Evolutionary conservation across 768 basidiomycete species (phyloP).

Genomic region (Naematelia aurantialba): DNA sequence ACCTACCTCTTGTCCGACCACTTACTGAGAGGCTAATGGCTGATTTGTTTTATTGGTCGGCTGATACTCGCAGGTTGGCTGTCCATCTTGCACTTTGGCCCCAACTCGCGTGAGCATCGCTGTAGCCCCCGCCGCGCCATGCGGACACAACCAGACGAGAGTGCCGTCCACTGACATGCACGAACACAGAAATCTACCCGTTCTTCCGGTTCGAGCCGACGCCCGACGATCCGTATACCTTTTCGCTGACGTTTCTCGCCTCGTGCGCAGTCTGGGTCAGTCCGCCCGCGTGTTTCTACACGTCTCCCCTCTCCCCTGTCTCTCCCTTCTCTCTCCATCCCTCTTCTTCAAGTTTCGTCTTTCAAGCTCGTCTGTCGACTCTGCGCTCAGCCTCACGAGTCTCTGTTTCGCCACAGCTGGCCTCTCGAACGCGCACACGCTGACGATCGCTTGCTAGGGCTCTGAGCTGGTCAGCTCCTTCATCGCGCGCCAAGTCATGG

Average conservation of each 20-base stretch:
- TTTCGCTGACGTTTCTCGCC: slow-evolving; percentile 51
- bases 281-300: background rate
- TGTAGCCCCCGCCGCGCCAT: no score
- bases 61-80: slow-evolving; percentile 50
- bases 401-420: background rate
- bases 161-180: background rate
- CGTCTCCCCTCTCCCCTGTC: no score
- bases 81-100: slow-evolving; percentile 51
- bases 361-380: no score
- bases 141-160: background rate
- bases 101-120: slow-evolving; percentile 47
- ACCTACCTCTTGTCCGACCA: no score
- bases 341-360: no score
- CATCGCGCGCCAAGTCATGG: slow-evolving; percentile 48
- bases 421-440: background rate
- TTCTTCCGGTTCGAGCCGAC: slow-evolving; percentile 52
- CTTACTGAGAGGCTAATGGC: no score
- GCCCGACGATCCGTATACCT: slow-evolving; percentile 53
- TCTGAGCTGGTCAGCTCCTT: slow-evolving; percentile 51
- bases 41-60: no score
- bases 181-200: slow-evolving; percentile 50
- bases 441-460: slow-evolving; percentile 22
- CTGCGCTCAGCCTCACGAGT: background rate
- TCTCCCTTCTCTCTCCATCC: no score
- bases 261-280: slow-evolving; percentile 51